phyloP scores from a whole-genome alignment of 2,329 filamentous ascomycete species.

The Neopestalotiopsis rosae region DNA sequence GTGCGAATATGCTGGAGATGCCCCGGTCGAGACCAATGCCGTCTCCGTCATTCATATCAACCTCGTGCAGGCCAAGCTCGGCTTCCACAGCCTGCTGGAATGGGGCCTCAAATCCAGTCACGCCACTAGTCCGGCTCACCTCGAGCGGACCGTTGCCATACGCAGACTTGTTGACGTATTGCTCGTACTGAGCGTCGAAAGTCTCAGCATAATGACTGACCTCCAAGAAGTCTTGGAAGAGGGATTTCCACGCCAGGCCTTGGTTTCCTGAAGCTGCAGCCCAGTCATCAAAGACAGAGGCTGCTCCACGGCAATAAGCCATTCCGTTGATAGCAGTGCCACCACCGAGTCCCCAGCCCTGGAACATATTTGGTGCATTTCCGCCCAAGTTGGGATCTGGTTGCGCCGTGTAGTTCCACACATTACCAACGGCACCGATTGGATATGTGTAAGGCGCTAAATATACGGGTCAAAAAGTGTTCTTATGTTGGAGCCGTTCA shows the following conservation, averaged over 20 bases:
- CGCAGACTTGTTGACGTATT: background rate
- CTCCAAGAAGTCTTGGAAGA: conserved; percentile 18
- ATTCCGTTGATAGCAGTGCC: conserved; percentile 26
- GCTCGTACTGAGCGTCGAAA: background rate
- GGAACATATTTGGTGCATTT: conserved; percentile 9
- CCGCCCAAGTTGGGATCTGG: background rate
- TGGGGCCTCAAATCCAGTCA: background rate
- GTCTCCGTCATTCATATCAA: conserved; percentile 1
- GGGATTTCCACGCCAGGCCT: conserved; percentile 23
- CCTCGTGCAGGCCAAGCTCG: background rate
- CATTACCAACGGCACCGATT: background rate
- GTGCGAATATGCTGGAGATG: background rate
- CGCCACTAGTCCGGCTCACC: background rate
- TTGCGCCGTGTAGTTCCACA: conserved; percentile 2
- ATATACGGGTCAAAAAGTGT: too few relatives aligned
- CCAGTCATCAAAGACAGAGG: conserved; percentile 28
- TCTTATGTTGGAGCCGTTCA: too few relatives aligned
- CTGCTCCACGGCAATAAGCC: conserved; percentile 26
- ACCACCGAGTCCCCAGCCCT: conserved; percentile 24
- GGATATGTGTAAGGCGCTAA: too few relatives aligned
- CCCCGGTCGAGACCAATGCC: conserved; percentile 6
- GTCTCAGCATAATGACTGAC: background rate
- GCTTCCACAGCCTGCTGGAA: background rate
- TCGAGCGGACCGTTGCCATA: conserved; percentile 7
- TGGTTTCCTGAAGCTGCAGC: conserved; percentile 23